Evolutionary conservation across 345 rosid species (phyloP).

Genomic region (Lagerstroemia speciosa): DNA sequence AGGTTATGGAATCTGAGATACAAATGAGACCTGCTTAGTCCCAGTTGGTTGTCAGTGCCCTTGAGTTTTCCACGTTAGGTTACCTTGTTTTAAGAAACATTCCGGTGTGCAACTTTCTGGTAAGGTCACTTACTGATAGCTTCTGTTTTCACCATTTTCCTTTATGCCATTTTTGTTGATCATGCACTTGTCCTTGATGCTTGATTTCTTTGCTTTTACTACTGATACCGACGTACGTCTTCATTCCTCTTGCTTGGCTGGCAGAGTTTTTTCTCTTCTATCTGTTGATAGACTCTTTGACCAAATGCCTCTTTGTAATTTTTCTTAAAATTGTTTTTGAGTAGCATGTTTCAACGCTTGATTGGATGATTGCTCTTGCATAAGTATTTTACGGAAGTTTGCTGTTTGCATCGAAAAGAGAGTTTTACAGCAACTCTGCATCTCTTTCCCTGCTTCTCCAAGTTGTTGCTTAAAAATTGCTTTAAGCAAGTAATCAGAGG

Average conservation of each 20-base stretch:
- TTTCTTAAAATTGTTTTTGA: too few species aligned
- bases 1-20: constrained; percentile 13
- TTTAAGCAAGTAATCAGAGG: too few species aligned
- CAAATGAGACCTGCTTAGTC: constrained; percentile 9
- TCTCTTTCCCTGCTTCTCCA: neutral
- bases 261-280: neutral
- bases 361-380: neutral
- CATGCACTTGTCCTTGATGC: neutral
- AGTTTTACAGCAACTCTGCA: neutral
- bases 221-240: neutral
- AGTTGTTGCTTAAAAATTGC: neutral
- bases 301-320: neutral
- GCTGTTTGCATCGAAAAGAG: neutral
- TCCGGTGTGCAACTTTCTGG: neutral
- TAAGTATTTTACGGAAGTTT: neutral
- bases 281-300: neutral
- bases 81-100: constrained; percentile 3
- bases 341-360: neutral
- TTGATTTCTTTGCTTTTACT: neutral
- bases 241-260: neutral
- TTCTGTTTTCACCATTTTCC: neutral
- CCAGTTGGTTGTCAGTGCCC: constrained; percentile 12
- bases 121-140: constrained; percentile 7
- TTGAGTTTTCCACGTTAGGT: constrained; percentile 2
- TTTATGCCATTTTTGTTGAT: neutral